A percentile compares a stretch with the other conserved stretches of the same genome.
phyloP scores from a whole-genome alignment of 2,329 filamentous ascomycete genomes.

The Colletotrichum higginsianum region DNA sequence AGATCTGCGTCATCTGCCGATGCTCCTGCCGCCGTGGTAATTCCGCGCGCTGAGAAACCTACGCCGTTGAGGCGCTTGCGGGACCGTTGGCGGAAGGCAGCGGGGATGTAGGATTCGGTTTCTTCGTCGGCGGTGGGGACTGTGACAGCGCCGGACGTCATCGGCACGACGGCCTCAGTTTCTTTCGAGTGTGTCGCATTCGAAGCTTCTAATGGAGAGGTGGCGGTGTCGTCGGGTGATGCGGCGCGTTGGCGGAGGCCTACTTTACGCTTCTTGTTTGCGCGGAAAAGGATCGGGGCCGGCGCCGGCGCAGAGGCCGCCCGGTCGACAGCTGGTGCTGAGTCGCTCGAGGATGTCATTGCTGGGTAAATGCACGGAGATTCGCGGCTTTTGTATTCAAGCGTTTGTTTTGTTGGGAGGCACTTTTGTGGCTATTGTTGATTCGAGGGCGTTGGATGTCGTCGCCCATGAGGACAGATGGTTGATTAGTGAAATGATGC shows the following conservation, averaged over 20 bases:
- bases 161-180: conserved; percentile 27
- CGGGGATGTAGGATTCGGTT: conserved; percentile 20
- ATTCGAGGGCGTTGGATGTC: not conserved
- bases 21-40: conserved; percentile 43
- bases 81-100: conserved; percentile 61
- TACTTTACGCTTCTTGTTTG: conserved; percentile 71
- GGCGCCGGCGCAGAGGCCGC: conserved; percentile 22
- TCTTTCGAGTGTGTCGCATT: not conserved
- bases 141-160: conserved; percentile 26
- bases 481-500: not conserved
- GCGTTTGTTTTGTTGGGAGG: no score
- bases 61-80: conserved; percentile 68
- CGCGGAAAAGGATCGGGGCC: conserved; percentile 66
- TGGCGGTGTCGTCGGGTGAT: conserved; percentile 45
- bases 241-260: conserved; percentile 65
- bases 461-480: conserved; percentile 1
- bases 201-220: not conserved
- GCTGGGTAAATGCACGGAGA: not conserved
- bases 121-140: conserved; percentile 32
- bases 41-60: conserved; percentile 62
- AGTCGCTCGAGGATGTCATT: conserved; percentile 47
- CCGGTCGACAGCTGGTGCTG: conserved; percentile 41
- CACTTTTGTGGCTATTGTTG: not conserved
- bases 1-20: conserved; percentile 46
- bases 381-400: not conserved